These are phyloP conservation scores for Dissophora globulifera DNA, from an alignment of 192 early-diverging fungal genomes.

Conservation along the genomic window DNA sequence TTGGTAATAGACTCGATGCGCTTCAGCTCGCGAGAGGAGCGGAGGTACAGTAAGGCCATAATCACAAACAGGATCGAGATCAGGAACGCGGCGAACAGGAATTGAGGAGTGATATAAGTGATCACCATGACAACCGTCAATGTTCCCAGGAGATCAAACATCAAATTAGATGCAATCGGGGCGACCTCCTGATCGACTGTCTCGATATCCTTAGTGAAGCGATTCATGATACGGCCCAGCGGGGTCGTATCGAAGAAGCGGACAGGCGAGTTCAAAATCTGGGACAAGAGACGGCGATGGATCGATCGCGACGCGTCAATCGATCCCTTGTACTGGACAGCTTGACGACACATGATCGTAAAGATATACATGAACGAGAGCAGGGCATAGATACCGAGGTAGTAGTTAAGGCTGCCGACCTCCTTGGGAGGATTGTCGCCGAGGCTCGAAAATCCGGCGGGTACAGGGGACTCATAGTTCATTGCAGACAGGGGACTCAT, in stretches of 20 bases:
- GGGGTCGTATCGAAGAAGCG: conserved; percentile 77
- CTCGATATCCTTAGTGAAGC: conserved; percentile 77
- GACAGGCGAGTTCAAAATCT: conserved; percentile 51
- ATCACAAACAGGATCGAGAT: conserved; percentile 65
- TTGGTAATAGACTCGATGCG: conserved; percentile 70
- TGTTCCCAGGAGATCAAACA: conserved; percentile 54
- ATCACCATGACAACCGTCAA: conserved; percentile 52
- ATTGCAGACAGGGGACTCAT: conserved; percentile 43
- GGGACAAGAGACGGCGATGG: conserved; percentile 67
- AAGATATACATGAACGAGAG: conserved; percentile 45
- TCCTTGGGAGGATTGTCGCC: conserved; percentile 11
- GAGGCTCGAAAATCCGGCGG: conserved; percentile 17
- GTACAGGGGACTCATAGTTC: not conserved
- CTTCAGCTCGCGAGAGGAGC: conserved; percentile 88
- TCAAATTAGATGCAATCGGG: conserved; percentile 63
- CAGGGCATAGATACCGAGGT: conserved; percentile 71
- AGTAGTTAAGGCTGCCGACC: conserved; percentile 58
- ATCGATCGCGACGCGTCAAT: conserved; percentile 67
- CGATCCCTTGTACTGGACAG: conserved; percentile 60
- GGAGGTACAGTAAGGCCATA: conserved; percentile 74
- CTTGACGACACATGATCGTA: conserved; percentile 53
- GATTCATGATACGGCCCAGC: conserved; percentile 80
- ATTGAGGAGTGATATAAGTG: conserved; percentile 46
- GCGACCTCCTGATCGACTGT: conserved; percentile 59
- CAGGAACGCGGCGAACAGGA: conserved; percentile 52